phyloP scores from a whole-genome alignment of 2,329 filamentous ascomycete species.

The Fonsecaea erecta region DNA sequence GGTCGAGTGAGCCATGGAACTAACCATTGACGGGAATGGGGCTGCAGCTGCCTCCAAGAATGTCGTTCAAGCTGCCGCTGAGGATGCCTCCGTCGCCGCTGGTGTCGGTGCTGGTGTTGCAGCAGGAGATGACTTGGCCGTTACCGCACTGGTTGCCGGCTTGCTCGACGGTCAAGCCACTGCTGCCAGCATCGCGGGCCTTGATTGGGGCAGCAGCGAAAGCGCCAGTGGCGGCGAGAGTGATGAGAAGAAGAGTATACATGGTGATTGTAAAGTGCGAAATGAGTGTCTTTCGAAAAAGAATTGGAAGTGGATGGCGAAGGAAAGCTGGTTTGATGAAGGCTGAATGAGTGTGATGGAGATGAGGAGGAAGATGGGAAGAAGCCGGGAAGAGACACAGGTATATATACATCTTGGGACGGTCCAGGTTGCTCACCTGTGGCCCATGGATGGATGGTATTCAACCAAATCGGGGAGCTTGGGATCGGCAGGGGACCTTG shows the following conservation, averaged over 20 bases:
- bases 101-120: conserved; percentile 3
- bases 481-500: too few species aligned
- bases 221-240: background rate
- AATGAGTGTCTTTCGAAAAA: background rate
- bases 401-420: background rate
- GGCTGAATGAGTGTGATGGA: background rate
- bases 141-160: conserved; percentile 3
- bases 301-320: background rate
- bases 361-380: background rate
- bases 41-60: conserved; percentile 5
- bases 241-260: background rate
- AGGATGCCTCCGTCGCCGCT: background rate
- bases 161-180: background rate
- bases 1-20: background rate
- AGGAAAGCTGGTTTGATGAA: background rate
- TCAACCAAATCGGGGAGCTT: too few species aligned
- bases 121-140: conserved; percentile 10
- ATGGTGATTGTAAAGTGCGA: background rate
- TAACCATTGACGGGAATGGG: background rate
- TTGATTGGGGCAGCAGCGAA: background rate
- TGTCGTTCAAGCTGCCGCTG: background rate
- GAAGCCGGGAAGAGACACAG: background rate
- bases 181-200: background rate
- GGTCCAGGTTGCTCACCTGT: background rate
- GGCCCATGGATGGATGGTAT: too few species aligned